Evolutionary conservation across 2,329 filamentous ascomycete species (phyloP).

Genomic region (Colletotrichum theobromicola): DNA sequence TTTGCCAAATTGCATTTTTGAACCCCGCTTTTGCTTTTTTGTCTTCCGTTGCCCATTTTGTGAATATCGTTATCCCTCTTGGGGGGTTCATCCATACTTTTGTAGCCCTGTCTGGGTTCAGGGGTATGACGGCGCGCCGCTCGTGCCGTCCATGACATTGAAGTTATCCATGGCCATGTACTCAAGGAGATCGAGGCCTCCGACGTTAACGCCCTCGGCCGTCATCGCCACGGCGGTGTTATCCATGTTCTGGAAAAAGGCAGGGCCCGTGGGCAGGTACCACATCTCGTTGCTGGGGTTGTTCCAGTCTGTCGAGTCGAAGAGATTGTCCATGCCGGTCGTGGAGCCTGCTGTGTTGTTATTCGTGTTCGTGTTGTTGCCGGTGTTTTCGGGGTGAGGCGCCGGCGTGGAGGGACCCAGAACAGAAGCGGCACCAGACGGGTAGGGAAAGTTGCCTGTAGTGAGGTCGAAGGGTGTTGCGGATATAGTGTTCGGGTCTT

Average conservation of each 20-base stretch:
- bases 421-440: constrained; percentile 48
- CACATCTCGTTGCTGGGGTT: constrained; percentile 66
- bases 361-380: constrained; percentile 20
- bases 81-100: background rate
- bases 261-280: constrained; percentile 68
- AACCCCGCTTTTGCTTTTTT: background rate
- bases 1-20: background rate
- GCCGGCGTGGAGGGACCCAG: constrained; percentile 57
- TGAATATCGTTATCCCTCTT: background rate
- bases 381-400: constrained; percentile 37
- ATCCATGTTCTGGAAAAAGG: constrained; percentile 69
- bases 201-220: constrained; percentile 70
- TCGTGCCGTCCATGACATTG: constrained; percentile 29
- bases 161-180: constrained; percentile 69
- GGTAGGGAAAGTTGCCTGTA: constrained; percentile 59
- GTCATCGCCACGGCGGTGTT: constrained; percentile 69
- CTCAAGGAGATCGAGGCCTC: constrained; percentile 69
- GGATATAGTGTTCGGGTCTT: constrained; percentile 52
- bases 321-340: constrained; percentile 40
- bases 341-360: constrained; percentile 12
- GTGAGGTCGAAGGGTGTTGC: constrained; percentile 68
- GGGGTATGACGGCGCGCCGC: constrained; percentile 6
- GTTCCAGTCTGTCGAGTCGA: constrained; percentile 57
- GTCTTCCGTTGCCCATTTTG: background rate
- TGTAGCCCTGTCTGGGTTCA: background rate